Conservation (phyloP, 129 eudicot species). For the Calendula officinalis region DNA sequence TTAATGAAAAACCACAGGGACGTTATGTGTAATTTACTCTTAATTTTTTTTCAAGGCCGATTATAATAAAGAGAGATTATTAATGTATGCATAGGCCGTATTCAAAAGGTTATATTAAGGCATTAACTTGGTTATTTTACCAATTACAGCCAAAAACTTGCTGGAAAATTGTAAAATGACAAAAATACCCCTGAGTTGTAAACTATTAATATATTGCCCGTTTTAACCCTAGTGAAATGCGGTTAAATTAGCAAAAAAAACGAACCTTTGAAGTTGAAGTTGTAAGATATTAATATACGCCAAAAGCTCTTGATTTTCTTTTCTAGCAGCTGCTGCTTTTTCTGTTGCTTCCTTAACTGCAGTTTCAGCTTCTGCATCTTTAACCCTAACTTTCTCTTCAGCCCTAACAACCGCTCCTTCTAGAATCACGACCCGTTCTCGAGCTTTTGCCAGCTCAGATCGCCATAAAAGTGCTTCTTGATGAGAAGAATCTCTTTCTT, state of each 20-base stretch:
- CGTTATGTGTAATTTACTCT: too few relatives aligned
- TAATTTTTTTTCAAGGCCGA: too few relatives aligned
- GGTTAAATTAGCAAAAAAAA: conserved; percentile 6
- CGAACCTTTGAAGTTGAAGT: conserved; percentile 72
- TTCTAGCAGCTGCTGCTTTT: conserved; percentile 59
- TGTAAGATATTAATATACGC: conserved; percentile 71
- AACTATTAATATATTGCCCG: too few relatives aligned
- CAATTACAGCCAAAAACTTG: too few relatives aligned
- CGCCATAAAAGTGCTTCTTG: conserved; percentile 98
- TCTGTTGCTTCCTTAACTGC: conserved; percentile 70
- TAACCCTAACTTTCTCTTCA: conserved; percentile 85
- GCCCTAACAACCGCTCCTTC: conserved; percentile 95
- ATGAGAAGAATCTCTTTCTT: conserved; percentile 62
- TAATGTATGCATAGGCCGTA: too few relatives aligned
- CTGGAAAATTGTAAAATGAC: too few relatives aligned
- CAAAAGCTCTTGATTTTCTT: conserved; percentile 87
- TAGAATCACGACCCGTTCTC: conserved; percentile 80
- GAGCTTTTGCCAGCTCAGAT: conserved; percentile 92
- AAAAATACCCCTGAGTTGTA: neutral
- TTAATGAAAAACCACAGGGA: too few relatives aligned
- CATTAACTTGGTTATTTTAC: too few relatives aligned
- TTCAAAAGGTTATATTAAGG: too few relatives aligned
- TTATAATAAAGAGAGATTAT: too few relatives aligned
- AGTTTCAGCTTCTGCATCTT: conserved; percentile 73
- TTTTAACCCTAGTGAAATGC: neutral